Base-by-base conservation (phyloP, 495 filamentous ascomycete genomes). In the Tirmania nivea region DNA sequence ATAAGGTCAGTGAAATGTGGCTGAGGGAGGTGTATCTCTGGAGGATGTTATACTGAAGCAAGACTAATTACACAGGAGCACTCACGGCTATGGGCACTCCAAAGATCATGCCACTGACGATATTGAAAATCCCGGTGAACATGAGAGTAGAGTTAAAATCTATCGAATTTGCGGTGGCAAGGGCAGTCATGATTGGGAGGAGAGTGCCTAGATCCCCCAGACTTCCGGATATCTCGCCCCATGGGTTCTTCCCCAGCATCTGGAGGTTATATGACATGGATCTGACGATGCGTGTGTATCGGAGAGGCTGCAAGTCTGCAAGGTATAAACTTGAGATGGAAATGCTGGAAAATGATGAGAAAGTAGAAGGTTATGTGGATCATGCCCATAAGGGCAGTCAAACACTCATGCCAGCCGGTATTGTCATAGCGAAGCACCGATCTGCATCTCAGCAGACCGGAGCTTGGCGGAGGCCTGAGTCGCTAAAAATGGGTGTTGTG, bases 201-300 rank as follows among this genome's bases (percentile, higher is more conserved):
- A 96, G 76, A 3, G 87, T 95, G 25, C 89, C 89, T 16, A 94
- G 71, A 67, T 96, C 89, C 53, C 89, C 89, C 12, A 96, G 71
- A 0, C 86, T 80, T 47, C 89, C 89, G 10, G 87, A 88, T 56
- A 96, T 79, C 70, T 96, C 89, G 25, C 80, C 71, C 16, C 86
- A 69, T 59, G 85, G 83, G 45, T 75, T 67, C 10, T 52, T 59
- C 35, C 65, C 69, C 58, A 85, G 67, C 16, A 69, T 72, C 19
- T 63, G 58, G 54, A 71, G 56, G 60, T 79, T 79, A 59, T 75
- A 61, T n/a, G n/a, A 12, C 16, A 50, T 20, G 42, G 42, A 14
- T 47, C 19, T 19, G 14, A 10, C 0, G 20, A n/a, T 19, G n/a
- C 48, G 14, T 4, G n/a, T n/a, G n/a, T 42, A 10, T 42, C 9